phyloP scores from a whole-genome alignment of 805 yeast species.

The Yarrowia sp. region DNA sequence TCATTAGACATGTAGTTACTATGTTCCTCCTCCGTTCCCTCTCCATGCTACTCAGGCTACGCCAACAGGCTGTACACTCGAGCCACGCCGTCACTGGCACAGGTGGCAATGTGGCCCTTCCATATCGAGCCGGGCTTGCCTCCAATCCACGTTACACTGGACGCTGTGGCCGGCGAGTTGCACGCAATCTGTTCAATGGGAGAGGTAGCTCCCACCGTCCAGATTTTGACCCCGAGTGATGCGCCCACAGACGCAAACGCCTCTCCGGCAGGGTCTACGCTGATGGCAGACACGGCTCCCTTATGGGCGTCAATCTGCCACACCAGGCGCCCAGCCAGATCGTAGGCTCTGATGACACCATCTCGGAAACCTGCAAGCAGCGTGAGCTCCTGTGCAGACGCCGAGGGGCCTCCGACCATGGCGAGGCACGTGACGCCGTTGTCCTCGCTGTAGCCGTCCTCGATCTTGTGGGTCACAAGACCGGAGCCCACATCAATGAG shows the following conservation, averaged over 20 bases:
- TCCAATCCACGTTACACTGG: not conserved
- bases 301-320: conserved; percentile 23
- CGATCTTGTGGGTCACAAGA: conserved; percentile 25
- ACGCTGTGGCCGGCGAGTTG: conserved; percentile 10
- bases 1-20: too few species aligned
- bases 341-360: conserved; percentile 30
- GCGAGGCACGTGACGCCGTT: conserved; percentile 12
- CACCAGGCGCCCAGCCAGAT: conserved; percentile 20
- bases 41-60: not conserved
- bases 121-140: conserved; percentile 13
- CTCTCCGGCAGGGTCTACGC: not conserved
- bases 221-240: not conserved
- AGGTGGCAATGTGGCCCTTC: conserved; percentile 22
- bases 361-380: conserved; percentile 29
- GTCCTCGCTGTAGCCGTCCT: conserved; percentile 17
- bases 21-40: too few species aligned
- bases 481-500: conserved; percentile 31
- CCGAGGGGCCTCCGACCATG: not conserved
- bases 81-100: conserved; percentile 18
- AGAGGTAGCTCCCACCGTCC: conserved; percentile 20
- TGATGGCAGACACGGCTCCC: conserved; percentile 13
- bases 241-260: conserved; percentile 21
- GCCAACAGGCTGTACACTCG: conserved; percentile 10
- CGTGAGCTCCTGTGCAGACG: conserved; percentile 8
- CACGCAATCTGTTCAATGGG: conserved; percentile 18